Base-by-base conservation (phyloP, 1,284 basidiomycete genomes). In the Xanthoconium separans region DNA sequence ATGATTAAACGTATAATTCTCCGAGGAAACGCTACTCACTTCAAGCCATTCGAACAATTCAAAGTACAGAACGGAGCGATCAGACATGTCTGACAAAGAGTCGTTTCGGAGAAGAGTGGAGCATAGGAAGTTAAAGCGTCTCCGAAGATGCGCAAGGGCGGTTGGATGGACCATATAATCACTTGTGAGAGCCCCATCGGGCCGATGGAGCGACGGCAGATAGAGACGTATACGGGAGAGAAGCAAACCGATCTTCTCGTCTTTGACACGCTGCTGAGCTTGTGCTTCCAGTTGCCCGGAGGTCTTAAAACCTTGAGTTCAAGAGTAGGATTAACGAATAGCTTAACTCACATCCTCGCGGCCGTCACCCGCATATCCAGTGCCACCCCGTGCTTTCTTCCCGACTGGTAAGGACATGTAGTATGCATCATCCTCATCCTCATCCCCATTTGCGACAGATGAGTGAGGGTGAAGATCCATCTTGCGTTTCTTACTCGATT, bases 121-220 rank as follows among this genome's bases (percentile, higher is more conserved):
- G 62, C 88, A 86, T 53, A 96, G 83, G 64, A 86, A 87, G 64
- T 91, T 93, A 74, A 95, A 95, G 34, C 93, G 82, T 60, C 94
- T 77, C 42, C 94, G 83, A 45, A 97, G 83, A 70, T 95, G 93
- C 5, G 93, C 92, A 22, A 96, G 75, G 2, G 92, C 84, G 2
- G 91, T 94, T 2, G 93, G 93, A 65, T 95, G 91, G 10, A 92
- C 88, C 48, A 94, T 80, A 64, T 90, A 92, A 73, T 96, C 93
- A 59, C 90, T 92, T 2, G 91, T 82, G 56, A 82, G 82, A 24
- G 84, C 83, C 16, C 90, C 91, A 15, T 81, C 82, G 31, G 75
- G 70, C 43, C 93, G 83, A 59, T 87, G 82, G 7, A 93, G 73
- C 31, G 86, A 86, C 0, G 93, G 93, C 6, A 96, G 80, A 68